Base-by-base conservation (phyloP, 805 yeast genomes). In the Aciculoconidium aculeatum region DNA sequence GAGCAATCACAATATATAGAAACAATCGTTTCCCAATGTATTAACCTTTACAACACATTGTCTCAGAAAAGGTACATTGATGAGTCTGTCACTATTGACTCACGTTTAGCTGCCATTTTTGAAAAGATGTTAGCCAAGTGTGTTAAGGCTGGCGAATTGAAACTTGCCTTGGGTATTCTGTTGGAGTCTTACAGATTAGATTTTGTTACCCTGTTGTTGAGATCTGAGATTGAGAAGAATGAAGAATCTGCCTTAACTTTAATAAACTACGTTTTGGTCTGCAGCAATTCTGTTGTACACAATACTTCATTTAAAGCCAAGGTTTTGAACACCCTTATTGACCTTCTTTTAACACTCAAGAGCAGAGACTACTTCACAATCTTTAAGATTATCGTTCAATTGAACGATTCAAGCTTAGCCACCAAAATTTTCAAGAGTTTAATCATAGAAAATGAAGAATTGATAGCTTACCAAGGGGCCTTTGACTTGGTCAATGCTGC, bases 401-500 rank as follows among this genome's bases (percentile, higher is more conserved):
- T 90, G 51, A 86, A 88, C 54, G 94, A 86, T 53, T 62, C 75
- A 23, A 59, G 64, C 7, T 67, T 83, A 40, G 94, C 95, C 5
- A 67, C 75, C 21, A 65, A 70, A 32, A 61, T 87, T 26, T 84
- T 90, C 55, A 70, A 71, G 42, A 71, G 71, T 35, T 65, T 84
- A 37, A 48, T 85, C 22, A 56, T 64, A n/a, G 57, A 67, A 28
- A 53, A 65, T 11, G 72, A 67, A 38, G 55, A 51, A 27, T 65
- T 76, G 39, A 67, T 82, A 36, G 94, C 94, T 3, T 84, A 76
- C 56, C 98, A 92, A 65, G 84, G 90, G 31, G 96, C 96, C 1
- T 92, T 92, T 55, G 98, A 92, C 55, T 71, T 92, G 36, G 96
- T 88, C 5, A 78, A 77, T 31, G 78, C 94, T 10, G 96, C 96